A percentile compares a stretch with the other conserved stretches of the same genome.
phyloP scores from a whole-genome alignment of 768 basidiomycete species.

The Kwoniella dejecticola region DNA sequence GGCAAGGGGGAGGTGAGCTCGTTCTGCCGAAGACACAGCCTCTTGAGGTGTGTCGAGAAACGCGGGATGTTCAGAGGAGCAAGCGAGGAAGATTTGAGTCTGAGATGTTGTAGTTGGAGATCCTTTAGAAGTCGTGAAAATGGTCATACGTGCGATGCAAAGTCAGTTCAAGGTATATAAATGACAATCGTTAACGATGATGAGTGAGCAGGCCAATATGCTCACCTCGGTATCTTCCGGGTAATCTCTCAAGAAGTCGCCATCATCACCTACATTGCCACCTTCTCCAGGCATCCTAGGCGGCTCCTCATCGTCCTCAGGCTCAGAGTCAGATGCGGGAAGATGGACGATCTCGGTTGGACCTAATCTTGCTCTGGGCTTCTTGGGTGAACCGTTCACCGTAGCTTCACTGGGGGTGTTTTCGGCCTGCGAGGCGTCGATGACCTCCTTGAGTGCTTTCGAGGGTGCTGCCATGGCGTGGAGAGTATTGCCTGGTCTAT shows the following conservation, averaged over 20 bases:
- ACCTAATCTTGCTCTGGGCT: conserved; percentile 50
- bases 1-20: conserved; percentile 72
- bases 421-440: neutral
- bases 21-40: conserved; percentile 84
- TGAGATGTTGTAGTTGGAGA: conserved; percentile 78
- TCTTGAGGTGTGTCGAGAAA: conserved; percentile 70
- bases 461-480: neutral
- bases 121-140: conserved; percentile 61
- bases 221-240: conserved; percentile 82
- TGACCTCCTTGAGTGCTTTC: neutral
- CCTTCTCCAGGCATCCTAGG: conserved; percentile 51
- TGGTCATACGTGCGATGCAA: neutral
- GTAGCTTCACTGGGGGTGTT: neutral
- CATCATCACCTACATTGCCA: conserved; percentile 60
- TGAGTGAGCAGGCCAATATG: too few relatives aligned
- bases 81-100: conserved; percentile 65
- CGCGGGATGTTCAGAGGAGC: conserved; percentile 64
- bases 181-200: neutral
- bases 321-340: conserved; percentile 54
- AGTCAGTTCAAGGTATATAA: neutral
- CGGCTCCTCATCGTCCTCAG: conserved; percentile 62
- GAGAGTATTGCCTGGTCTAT: too few relatives aligned
- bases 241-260: conserved; percentile 70
- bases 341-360: conserved; percentile 46
- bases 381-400: conserved; percentile 6